These are phyloP conservation scores for Pterulicium gracile DNA, from an alignment of 1,284 basidiomycete genomes.

Conservation along the genomic window DNA sequence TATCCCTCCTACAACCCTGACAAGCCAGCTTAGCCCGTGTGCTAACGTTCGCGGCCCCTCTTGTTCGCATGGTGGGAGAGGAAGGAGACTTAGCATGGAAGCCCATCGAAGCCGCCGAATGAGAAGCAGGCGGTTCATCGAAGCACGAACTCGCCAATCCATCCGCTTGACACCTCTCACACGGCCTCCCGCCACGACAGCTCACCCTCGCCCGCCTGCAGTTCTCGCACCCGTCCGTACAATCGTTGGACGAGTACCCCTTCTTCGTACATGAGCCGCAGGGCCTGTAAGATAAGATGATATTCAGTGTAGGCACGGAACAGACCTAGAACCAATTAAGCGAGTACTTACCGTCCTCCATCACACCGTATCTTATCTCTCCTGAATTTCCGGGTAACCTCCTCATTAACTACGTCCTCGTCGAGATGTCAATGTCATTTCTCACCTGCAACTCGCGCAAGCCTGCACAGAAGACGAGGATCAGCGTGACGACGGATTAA, in stretches of 20 bases:
- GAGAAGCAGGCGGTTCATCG: not conserved
- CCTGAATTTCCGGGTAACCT: constrained; percentile 18
- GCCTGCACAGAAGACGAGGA: constrained; percentile 23
- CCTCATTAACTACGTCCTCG: not conserved
- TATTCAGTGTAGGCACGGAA: constrained; percentile 3
- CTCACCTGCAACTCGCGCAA: constrained; percentile 46
- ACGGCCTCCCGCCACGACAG: constrained; percentile 35
- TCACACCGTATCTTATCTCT: constrained; percentile 51
- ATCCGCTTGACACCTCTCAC: not conserved
- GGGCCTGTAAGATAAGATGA: constrained; percentile 24
- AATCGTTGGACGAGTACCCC: constrained; percentile 35
- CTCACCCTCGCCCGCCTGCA: constrained; percentile 42
- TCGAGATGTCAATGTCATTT: constrained; percentile 7
- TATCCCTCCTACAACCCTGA: constrained; percentile 43
- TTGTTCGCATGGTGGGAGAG: not conserved
- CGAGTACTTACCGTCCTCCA: constrained; percentile 31
- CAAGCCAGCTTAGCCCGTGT: constrained; percentile 29
- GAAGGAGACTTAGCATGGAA: not conserved
- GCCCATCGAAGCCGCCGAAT: not conserved
- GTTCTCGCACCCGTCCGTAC: constrained; percentile 40
- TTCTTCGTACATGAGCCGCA: constrained; percentile 45
- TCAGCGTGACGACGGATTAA: too few species aligned
- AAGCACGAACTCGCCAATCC: not conserved
- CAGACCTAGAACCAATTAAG: constrained; percentile 3
- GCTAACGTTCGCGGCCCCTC: constrained; percentile 8